A percentile compares a stretch with the other conserved stretches of the same genome.
These are phyloP conservation scores for Circinella minor DNA, from an alignment of 371 early-diverging fungal genomes.

Conservation along the genomic window DNA sequence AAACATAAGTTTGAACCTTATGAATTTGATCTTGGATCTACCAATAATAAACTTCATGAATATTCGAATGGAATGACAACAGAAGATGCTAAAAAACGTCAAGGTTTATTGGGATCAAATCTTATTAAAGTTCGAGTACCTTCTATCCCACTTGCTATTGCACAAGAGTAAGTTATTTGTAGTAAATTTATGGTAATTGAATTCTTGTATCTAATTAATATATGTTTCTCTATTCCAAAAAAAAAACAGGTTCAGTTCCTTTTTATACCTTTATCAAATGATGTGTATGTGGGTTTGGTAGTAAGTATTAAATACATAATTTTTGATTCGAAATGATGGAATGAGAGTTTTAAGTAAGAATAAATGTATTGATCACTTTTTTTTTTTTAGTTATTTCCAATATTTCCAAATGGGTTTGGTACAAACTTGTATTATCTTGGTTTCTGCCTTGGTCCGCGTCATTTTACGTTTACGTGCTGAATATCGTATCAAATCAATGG, in stretches of 20 bases:
- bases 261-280: constrained; percentile 79
- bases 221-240: background rate
- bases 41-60: constrained; percentile 45
- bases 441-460: constrained; percentile 70
- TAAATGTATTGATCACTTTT: too few species aligned
- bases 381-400: constrained; percentile 48
- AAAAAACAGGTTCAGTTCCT: constrained; percentile 49
- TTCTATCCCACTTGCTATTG: constrained; percentile 49
- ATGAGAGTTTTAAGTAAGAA: too few species aligned
- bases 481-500: constrained; percentile 64
- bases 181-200: background rate
- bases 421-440: constrained; percentile 65
- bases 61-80: constrained; percentile 53
- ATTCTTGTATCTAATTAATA: background rate
- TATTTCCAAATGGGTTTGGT: constrained; percentile 76
- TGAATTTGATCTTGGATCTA: constrained; percentile 59
- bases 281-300: constrained; percentile 77
- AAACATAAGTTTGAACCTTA: constrained; percentile 59
- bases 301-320: constrained; percentile 24
- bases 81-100: constrained; percentile 54
- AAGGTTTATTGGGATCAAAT: constrained; percentile 69
- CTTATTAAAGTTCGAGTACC: constrained; percentile 66
- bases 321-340: too few species aligned
- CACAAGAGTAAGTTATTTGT: constrained; percentile 50
- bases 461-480: constrained; percentile 62